Evolutionary conservation across 192 early-diverging fungal species (phyloP), one percentile per base, ranked within the genome.

Genomic region (Entomortierella beljakovae): DNA sequence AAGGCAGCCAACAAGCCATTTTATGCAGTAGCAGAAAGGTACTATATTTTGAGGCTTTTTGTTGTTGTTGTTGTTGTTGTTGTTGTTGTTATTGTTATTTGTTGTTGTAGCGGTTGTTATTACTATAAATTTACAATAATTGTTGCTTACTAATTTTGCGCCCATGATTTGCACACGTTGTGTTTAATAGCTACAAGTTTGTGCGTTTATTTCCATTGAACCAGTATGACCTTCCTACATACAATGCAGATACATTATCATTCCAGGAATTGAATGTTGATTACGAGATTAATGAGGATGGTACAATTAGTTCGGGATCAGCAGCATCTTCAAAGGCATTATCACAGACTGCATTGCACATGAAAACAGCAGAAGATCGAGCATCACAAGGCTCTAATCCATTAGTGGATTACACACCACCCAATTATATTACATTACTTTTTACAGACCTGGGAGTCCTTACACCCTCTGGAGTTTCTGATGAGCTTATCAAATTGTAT

Each of bases 1-100:
- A 96, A 94, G 72, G 95, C 95, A n/a, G 90, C 93, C 11, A 93
- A 91, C 55, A 97, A 96, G 81, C 98, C 98, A 16, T 89, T 98
- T 34, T 99, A 98, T 70, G 92, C 91, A 18, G 93, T 98, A 13
- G 92, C 96, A 2, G 98, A 99, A 83, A 95, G 92, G 94, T 94
- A 87, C 43, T n/a, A 28, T 25, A 46, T 32, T 11, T 28, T 26
- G 43, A 3, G 3, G 5, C 3, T 46, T 10, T 46, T 46, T 11
- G 3, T 46, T 46, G 3, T 46, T 46, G 11, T 46, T 46, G 11
- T 46, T 46, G 3, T 6, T 9, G 3, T 46, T 46, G 15, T 3
- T 3, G 3, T 46, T 46, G 15, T 16, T 46, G 6, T 20, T 4
- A 20, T 16, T 46, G 43, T 20, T 15, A 10, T 20, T 46, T 38